These are phyloP conservation scores for Clavispora phyllophila DNA, from an alignment of 805 yeast genomes.

Conservation along the genomic window DNA sequence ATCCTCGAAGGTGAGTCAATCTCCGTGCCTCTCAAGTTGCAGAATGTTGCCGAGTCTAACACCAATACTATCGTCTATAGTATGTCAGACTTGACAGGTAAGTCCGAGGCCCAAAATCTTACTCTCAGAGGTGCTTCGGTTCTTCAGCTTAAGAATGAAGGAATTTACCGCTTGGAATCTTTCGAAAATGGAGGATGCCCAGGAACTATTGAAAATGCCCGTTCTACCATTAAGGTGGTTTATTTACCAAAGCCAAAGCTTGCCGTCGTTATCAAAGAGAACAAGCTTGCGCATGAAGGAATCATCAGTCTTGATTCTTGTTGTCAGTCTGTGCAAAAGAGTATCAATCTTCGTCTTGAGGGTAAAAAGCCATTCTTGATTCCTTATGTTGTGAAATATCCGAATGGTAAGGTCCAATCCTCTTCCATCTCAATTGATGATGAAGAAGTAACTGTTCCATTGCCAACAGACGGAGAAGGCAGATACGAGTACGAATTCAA, in stretches of 20 bases:
- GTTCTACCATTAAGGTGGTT: constrained; percentile 13
- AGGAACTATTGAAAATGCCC: constrained; percentile 28
- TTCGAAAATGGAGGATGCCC: constrained; percentile 42
- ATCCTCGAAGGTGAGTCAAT: constrained; percentile 60
- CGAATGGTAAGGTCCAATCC: constrained; percentile 45
- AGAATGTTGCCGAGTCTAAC: constrained; percentile 27
- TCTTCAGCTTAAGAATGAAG: constrained; percentile 34
- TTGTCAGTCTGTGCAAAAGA: constrained; percentile 27
- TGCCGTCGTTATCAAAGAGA: constrained; percentile 11
- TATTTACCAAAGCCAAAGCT: constrained; percentile 21
- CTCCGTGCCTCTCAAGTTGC: constrained; percentile 48
- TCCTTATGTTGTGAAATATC: constrained; percentile 56
- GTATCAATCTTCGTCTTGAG: constrained; percentile 35
- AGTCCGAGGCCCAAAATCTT: constrained; percentile 2
- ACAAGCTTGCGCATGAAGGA: constrained; percentile 1
- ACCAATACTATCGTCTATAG: constrained; percentile 31
- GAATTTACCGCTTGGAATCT: constrained; percentile 35
- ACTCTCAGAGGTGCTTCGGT: constrained; percentile 8
- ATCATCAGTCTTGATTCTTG: constrained; percentile 21
- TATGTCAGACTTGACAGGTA: constrained; percentile 18
- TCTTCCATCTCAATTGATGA: constrained; percentile 29
- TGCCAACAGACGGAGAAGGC: constrained; percentile 49
- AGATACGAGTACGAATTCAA: constrained; percentile 55
- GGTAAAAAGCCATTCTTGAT: constrained; percentile 69
- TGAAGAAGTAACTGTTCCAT: constrained; percentile 25